phyloP scores from a whole-genome alignment of 2,329 filamentous ascomycete genomes.

The Juglanconis sp. region DNA sequence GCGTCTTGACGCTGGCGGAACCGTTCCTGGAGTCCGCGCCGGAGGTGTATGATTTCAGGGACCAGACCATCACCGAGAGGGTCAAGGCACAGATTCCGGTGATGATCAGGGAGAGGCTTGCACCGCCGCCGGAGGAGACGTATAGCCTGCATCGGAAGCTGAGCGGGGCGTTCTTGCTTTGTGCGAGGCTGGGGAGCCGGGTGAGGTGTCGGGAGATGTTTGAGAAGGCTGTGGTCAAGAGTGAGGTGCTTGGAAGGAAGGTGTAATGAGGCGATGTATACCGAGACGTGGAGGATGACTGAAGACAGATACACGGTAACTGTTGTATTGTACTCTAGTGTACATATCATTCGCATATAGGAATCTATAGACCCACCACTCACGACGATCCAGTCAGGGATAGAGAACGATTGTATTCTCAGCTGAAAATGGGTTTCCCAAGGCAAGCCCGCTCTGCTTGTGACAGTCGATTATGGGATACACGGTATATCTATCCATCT shows the following conservation, averaged over 20 bases:
- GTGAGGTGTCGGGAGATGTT: conserved; percentile 84
- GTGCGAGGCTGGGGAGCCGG: conserved; percentile 77
- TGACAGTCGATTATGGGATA: too few relatives aligned
- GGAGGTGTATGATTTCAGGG: conserved; percentile 83
- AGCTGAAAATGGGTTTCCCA: neutral
- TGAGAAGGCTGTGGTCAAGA: conserved; percentile 47
- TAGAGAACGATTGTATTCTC: neutral
- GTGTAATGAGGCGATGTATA: neutral
- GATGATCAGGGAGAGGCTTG: conserved; percentile 85
- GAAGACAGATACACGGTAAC: neutral
- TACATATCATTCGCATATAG: neutral
- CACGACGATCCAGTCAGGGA: neutral
- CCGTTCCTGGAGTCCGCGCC: conserved; percentile 77
- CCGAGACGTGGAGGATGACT: too few relatives aligned
- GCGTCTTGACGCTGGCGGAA: conserved; percentile 85
- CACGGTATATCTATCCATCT: too few relatives aligned
- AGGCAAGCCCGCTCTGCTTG: too few relatives aligned
- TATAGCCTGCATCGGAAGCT: conserved; percentile 94
- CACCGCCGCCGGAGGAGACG: conserved; percentile 94
- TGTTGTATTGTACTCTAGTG: neutral
- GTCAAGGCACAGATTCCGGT: conserved; percentile 85
- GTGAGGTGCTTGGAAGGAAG: conserved; percentile 20
- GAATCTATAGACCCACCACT: neutral
- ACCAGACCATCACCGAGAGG: conserved; percentile 94
- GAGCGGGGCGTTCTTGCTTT: conserved; percentile 90